Percentiles rank a stretch among this genome's conserved stretches.
Evolutionary conservation across 1,139 yeast species (phyloP).

Genomic region (Protomyces pachydermus): DNA sequence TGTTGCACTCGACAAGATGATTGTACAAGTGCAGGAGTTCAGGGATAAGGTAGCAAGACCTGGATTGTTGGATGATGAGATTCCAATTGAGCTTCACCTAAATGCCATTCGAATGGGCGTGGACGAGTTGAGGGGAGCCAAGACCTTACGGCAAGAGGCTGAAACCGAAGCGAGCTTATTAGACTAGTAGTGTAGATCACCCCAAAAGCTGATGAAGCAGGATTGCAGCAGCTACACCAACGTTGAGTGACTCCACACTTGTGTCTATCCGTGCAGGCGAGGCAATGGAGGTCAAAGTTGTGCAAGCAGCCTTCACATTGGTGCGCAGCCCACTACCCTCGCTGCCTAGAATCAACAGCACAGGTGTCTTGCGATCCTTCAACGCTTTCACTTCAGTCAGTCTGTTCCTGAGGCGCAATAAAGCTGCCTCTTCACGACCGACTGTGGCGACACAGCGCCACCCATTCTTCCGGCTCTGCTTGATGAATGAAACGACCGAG

Average conservation of each 20-base stretch:
- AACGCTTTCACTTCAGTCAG: not conserved
- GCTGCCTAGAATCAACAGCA: slow-evolving; percentile 9
- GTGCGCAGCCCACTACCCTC: slow-evolving; percentile 17
- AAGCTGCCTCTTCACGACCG: slow-evolving; percentile 35
- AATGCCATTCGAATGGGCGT: slow-evolving; percentile 19
- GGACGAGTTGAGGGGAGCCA: slow-evolving; percentile 11
- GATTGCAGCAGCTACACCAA: slow-evolving; percentile 15
- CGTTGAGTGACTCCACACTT: slow-evolving; percentile 14
- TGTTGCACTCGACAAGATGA: slow-evolving; percentile 23
- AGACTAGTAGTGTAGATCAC: not conserved
- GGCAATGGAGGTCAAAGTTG: not conserved
- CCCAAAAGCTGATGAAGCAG: slow-evolving; percentile 2
- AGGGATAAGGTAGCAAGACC: slow-evolving; percentile 16
- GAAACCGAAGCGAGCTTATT: not conserved
- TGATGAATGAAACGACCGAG: slow-evolving; percentile 60
- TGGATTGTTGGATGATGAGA: slow-evolving; percentile 4
- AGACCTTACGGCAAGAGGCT: not conserved
- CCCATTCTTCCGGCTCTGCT: slow-evolving; percentile 50
- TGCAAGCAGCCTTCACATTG: slow-evolving; percentile 7
- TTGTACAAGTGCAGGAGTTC: slow-evolving; percentile 17
- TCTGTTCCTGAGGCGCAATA: not conserved
- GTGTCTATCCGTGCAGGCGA: not conserved
- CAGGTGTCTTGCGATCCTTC: not conserved
- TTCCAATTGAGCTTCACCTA: slow-evolving; percentile 21
- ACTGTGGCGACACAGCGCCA: slow-evolving; percentile 74